A percentile compares a stretch with the other conserved stretches of the same genome.
These are phyloP conservation scores for Brassica rapa DNA, from an alignment of 345 rosid genomes.

Conservation along the genomic window DNA sequence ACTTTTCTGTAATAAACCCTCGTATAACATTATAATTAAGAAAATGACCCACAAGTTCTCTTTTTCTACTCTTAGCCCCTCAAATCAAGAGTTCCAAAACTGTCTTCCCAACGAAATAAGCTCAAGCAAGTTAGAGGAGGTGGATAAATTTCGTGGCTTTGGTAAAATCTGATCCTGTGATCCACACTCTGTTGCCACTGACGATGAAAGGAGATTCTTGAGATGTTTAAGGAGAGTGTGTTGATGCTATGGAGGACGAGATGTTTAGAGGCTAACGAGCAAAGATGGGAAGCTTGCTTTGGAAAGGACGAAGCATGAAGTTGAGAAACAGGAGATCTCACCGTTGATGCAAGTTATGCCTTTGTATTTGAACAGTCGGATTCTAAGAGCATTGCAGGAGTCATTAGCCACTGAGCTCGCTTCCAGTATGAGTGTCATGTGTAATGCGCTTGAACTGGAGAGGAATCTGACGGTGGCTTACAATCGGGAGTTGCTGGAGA, in stretches of 20 bases:
- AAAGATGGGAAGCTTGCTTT: conserved; percentile 68
- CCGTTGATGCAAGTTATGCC: conserved; percentile 87
- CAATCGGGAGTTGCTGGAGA: conserved; percentile 71
- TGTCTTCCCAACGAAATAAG: conserved; percentile 60
- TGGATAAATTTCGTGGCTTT: conserved; percentile 80
- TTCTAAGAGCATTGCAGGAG: conserved; percentile 82
- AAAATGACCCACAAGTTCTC: neutral
- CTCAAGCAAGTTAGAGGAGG: conserved; percentile 58
- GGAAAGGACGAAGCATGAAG: conserved; percentile 52
- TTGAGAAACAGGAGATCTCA: conserved; percentile 38
- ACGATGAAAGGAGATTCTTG: conserved; percentile 57
- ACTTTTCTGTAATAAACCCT: neutral
- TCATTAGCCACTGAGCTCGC: conserved; percentile 81
- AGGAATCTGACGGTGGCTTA: conserved; percentile 60
- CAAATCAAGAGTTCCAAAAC: neutral
- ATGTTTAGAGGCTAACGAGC: conserved; percentile 75
- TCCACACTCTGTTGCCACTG: conserved; percentile 66
- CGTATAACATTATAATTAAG: neutral
- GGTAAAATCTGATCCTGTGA: conserved; percentile 70
- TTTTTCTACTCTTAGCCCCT: neutral
- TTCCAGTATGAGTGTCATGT: conserved; percentile 84
- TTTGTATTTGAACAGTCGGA: conserved; percentile 78
- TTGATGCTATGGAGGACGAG: conserved; percentile 63
- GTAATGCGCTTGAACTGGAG: conserved; percentile 67
- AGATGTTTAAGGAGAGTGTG: conserved; percentile 61